A percentile compares a stretch with the other conserved stretches of the same genome.
Conservation (phyloP, 768 basidiomycete species). For the Neoboletus subvelutipes region DNA sequence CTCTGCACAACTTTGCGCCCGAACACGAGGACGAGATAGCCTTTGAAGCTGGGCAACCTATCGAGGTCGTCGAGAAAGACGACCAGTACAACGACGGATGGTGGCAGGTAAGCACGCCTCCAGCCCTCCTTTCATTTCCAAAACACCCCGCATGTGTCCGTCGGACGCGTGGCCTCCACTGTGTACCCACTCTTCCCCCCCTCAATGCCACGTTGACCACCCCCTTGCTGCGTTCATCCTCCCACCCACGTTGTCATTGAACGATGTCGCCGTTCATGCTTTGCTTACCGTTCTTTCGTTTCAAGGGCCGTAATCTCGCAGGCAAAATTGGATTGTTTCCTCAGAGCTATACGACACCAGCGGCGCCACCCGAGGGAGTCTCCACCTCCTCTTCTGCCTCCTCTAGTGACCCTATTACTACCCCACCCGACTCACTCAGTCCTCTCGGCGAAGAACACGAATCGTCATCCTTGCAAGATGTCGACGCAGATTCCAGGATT, state of each 20-base stretch:
- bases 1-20: slow-evolving; percentile 82
- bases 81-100: slow-evolving; percentile 93
- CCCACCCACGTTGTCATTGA: slow-evolving; percentile 17
- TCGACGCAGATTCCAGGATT: slow-evolving; percentile 25
- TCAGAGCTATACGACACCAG: slow-evolving; percentile 75
- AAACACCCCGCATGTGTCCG: slow-evolving; percentile 4
- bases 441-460: slow-evolving; percentile 51
- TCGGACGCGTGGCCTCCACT: slow-evolving; percentile 8
- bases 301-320: slow-evolving; percentile 75
- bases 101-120: slow-evolving; percentile 66
- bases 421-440: slow-evolving; percentile 35
- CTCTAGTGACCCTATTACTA: slow-evolving; percentile 20
- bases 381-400: slow-evolving; percentile 30
- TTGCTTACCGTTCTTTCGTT: slow-evolving; percentile 23
- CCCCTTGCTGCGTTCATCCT: slow-evolving; percentile 4
- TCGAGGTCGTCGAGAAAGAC: slow-evolving; percentile 91
- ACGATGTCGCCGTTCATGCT: slow-evolving; percentile 26
- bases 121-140: slow-evolving; percentile 7
- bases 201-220: slow-evolving; percentile 6
- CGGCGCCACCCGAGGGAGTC: slow-evolving; percentile 39
- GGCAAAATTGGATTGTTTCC: slow-evolving; percentile 93
- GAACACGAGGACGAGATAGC: slow-evolving; percentile 93
- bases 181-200: neutral
- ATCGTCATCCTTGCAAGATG: slow-evolving; percentile 31
- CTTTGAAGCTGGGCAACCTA: slow-evolving; percentile 81